Conservation (phyloP, 2,329 filamentous ascomycete genomes). For the Fusarium proliferatum region DNA sequence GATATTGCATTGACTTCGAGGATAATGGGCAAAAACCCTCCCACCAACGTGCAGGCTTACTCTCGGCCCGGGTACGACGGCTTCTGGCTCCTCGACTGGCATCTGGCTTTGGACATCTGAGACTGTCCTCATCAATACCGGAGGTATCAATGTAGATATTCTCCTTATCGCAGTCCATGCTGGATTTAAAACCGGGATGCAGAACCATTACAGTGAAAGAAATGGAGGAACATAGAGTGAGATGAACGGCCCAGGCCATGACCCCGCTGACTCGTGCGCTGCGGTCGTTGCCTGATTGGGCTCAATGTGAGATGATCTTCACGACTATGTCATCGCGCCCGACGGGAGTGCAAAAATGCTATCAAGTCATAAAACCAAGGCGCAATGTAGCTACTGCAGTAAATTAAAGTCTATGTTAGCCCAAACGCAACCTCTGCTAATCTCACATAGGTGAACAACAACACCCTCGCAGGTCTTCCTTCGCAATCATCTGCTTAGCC, state of each 20-base stretch:
- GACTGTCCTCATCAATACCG: rapidly evolving
- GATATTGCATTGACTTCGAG: not conserved
- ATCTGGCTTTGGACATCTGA: not conserved
- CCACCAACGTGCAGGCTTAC: not conserved
- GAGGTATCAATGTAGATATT: rapidly evolving
- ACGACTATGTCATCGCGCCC: not conserved
- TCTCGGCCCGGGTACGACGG: not conserved
- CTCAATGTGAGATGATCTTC: not conserved
- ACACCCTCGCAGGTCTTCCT: not conserved
- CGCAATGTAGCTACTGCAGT: too few species aligned
- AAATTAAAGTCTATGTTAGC: too few species aligned
- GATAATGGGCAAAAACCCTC: not conserved
- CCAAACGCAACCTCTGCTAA: too few species aligned
- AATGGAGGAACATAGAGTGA: not conserved
- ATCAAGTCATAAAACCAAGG: too few species aligned
- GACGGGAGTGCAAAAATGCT: too few species aligned
- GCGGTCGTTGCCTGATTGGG: not conserved
- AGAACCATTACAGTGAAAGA: not conserved
- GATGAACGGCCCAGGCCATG: not conserved
- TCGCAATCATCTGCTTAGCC: not conserved
- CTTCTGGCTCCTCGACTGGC: not conserved
- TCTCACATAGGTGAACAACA: not conserved
- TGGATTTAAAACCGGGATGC: not conserved
- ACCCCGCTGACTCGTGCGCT: not conserved
- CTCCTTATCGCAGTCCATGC: not conserved